phyloP scores from a whole-genome alignment of 805 yeast genomes.

The Candida awuae region DNA sequence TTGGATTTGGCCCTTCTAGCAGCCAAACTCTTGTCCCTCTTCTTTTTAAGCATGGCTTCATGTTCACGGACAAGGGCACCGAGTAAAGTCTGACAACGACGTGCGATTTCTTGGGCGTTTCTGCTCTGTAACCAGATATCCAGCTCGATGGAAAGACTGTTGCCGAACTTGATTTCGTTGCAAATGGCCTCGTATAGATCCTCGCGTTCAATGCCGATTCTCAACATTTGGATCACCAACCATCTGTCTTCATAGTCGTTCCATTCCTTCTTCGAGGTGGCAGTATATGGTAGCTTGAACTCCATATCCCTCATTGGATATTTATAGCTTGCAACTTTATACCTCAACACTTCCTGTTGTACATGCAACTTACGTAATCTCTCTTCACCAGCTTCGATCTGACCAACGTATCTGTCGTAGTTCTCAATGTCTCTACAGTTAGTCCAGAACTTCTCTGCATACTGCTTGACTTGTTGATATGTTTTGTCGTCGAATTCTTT shows the following conservation, averaged over 20 bases:
- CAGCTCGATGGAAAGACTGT: constrained; percentile 5
- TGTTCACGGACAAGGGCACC: constrained; percentile 68
- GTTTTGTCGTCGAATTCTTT: constrained; percentile 77
- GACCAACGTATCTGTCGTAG: constrained; percentile 70
- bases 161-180: constrained; percentile 52
- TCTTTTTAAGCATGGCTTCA: constrained; percentile 25
- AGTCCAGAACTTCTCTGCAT: constrained; percentile 76
- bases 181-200: constrained; percentile 74
- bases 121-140: constrained; percentile 84
- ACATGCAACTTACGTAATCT: constrained; percentile 52
- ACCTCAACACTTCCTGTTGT: constrained; percentile 73
- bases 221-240: constrained; percentile 67
- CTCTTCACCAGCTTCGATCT: constrained; percentile 87
- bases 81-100: constrained; percentile 76
- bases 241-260: constrained; percentile 90
- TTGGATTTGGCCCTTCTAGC: no score
- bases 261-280: constrained; percentile 58
- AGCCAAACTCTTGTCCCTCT: not conserved
- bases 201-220: constrained; percentile 71
- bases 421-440: constrained; percentile 77
- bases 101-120: constrained; percentile 64
- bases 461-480: constrained; percentile 67
- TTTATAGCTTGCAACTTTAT: constrained; percentile 60
- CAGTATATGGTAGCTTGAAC: constrained; percentile 54
- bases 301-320: constrained; percentile 70